These are phyloP conservation scores for Coniochaeta sp. DNA, from an alignment of 2,329 filamentous ascomycete species.

Conservation along the genomic window DNA sequence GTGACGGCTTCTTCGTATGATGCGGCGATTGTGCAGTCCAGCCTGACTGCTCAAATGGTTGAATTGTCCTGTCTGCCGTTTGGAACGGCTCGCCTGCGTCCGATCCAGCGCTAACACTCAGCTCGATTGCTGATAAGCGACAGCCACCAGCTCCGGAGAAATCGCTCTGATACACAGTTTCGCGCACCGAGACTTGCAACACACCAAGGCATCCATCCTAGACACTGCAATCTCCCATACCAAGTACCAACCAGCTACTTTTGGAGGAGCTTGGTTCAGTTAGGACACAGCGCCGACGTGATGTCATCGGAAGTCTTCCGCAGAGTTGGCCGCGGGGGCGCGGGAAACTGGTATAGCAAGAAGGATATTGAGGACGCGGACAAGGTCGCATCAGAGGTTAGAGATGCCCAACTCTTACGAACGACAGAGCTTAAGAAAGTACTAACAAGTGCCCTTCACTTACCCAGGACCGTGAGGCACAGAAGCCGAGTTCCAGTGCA, in stretches of 20 bases:
- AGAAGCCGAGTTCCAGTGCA: slow-evolving; percentile 12
- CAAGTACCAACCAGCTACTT: not conserved
- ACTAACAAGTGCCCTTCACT: not conserved
- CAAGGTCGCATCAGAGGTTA: slow-evolving; percentile 13
- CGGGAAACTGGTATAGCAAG: slow-evolving; percentile 53
- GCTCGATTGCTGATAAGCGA: not conserved
- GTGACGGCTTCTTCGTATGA: not conserved
- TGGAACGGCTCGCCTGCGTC: not conserved
- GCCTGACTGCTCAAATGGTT: not conserved
- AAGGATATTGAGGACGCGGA: slow-evolving; percentile 40
- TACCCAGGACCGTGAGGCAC: slow-evolving; percentile 23
- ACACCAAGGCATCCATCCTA: not conserved
- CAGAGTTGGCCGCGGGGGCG: slow-evolving; percentile 53
- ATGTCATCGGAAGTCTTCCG: slow-evolving; percentile 33
- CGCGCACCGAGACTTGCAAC: not conserved
- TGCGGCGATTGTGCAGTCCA: not conserved
- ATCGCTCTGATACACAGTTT: slow-evolving; percentile 10
- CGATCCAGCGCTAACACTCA: not conserved
- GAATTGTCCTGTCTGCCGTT: not conserved
- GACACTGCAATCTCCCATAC: not conserved
- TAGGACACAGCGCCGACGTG: not conserved
- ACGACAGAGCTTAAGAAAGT: not conserved
- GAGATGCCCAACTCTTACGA: slow-evolving; percentile 1
- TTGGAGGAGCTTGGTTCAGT: not conserved
- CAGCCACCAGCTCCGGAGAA: not conserved